Base-by-base conservation (phyloP, 176 grass and related monocot genomes). In the Aegilops sharonensis region DNA sequence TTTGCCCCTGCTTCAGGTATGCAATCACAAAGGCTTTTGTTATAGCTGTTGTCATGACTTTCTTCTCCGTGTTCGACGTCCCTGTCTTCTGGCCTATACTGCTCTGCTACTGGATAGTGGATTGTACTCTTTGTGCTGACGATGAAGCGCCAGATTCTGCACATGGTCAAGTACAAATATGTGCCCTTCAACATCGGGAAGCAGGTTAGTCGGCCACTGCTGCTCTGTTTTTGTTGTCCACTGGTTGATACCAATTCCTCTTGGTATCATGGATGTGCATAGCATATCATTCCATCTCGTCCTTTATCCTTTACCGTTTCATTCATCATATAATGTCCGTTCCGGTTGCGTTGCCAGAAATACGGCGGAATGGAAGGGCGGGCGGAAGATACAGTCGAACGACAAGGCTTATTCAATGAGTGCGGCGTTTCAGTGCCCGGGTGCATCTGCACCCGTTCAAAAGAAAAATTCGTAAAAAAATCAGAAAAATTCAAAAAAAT, bases 21-120 rank as follows among this genome's bases (percentile, higher is more conserved):
- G 88, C 93, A 62, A 98, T 98, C 82, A 95, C 95, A 84, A 98
- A 95, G 88, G 95, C 95, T 83, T 93, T 98, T 85, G 64, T 91
- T 35, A 20, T 98, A 84, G 95, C 93, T 78, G 93, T 98, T 89
- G 72, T 93, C 47, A 98, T 98, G 95, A 95, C 93, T 20, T 98
- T 95, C 89, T 95, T 98, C 78, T 94, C 91, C 20, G 93, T 98
- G n/a, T 98, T 98, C 70, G 95, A 98, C 68, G 95, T 98, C 14
- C 95, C 95, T 62, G 95, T 95, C 35, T 98, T 98, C 86, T 98
- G 95, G 93, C 93, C 93, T 23, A 98, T 95, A 85, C 91, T 95
- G 66, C 89, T 98, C 9, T 95, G 91, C 88, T 98, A 98, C 68
- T 98, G 95, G 95, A 52, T 98, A 29, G 91, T 98, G 95, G 95